Evolutionary conservation across 306 rosid species (phyloP).

Genomic region (Rosa persica): DNA sequence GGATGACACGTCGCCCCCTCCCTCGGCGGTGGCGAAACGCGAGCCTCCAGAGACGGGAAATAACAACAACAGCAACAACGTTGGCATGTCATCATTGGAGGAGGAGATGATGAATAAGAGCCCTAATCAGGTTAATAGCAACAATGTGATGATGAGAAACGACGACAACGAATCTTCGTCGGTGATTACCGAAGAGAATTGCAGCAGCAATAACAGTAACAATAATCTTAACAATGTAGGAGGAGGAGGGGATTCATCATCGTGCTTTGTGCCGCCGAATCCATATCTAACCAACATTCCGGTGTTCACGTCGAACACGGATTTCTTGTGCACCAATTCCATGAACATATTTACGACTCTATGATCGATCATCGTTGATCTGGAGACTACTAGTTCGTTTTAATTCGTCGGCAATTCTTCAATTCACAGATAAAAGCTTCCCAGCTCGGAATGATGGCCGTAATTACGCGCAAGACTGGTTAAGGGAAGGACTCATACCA

Average conservation of each 20-base stretch:
- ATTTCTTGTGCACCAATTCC: conserved; percentile 40
- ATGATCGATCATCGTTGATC: neutral
- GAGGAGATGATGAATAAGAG: conserved; percentile 5
- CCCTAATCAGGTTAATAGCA: neutral
- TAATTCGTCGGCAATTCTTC: neutral
- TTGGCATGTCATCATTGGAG: conserved; percentile 2
- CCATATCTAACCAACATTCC: conserved; percentile 45
- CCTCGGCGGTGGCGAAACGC: neutral
- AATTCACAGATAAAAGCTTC: neutral
- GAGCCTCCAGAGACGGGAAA: conserved; percentile 1
- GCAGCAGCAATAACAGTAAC: conserved; percentile 17
- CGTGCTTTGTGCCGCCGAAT: conserved; percentile 42
- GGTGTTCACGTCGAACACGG: conserved; percentile 26
- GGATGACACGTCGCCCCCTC: conserved; percentile 17
- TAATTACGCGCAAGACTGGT: neutral
- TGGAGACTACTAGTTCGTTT: neutral
- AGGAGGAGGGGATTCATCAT: conserved; percentile 24
- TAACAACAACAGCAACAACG: conserved; percentile 5
- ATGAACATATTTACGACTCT: conserved; percentile 33
- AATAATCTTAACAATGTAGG: neutral
- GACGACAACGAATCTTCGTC: conserved; percentile 78
- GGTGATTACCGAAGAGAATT: conserved; percentile 47
- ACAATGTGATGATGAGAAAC: conserved; percentile 5
- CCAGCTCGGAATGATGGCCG: conserved; percentile 5
- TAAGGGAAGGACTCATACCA: neutral